A percentile compares a stretch with the other conserved stretches of the same genome.
These are phyloP conservation scores for Botrytis squamosa DNA, from an alignment of 2,329 filamentous ascomycete species.

Conservation along the genomic window DNA sequence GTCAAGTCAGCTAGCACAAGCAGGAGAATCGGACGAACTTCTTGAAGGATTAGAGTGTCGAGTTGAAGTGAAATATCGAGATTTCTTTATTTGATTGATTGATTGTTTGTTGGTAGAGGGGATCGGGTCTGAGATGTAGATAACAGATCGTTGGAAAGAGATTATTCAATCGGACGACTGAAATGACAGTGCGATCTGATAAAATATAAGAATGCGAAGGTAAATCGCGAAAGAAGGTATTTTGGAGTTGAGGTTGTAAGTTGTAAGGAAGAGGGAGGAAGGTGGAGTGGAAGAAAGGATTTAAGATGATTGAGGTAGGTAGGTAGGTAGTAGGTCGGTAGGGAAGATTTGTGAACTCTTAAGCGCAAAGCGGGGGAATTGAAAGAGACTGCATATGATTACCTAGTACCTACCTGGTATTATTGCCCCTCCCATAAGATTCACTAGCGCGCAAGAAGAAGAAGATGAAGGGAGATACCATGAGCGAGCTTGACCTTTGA, in stretches of 20 bases:
- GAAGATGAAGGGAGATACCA: background rate
- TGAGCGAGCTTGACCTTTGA: background rate
- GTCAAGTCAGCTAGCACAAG: constrained; percentile 38
- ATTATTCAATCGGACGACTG: constrained; percentile 34
- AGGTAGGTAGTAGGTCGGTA: constrained; percentile 22
- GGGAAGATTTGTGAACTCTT: constrained; percentile 16
- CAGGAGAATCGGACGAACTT: constrained; percentile 41
- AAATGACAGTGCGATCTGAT: constrained; percentile 37
- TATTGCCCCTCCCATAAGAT: constrained; percentile 15
- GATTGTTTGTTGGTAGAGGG: background rate
- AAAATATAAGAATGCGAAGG: background rate
- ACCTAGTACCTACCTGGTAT: background rate
- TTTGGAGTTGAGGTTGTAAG: background rate
- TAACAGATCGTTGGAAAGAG: constrained; percentile 7
- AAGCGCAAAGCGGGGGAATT: constrained; percentile 21
- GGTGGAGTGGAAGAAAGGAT: constrained; percentile 5
- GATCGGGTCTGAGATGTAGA: background rate
- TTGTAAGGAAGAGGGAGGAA: constrained; percentile 6
- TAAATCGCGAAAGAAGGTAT: background rate
- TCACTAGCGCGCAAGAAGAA: background rate
- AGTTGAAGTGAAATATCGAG: constrained; percentile 4
- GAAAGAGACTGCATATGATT: constrained; percentile 11
- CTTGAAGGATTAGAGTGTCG: constrained; percentile 33
- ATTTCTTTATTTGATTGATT: constrained; percentile 4
- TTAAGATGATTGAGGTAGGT: constrained; percentile 20